These are phyloP conservation scores for Zasmidium angulare DNA, from an alignment of 2,329 filamentous ascomycete genomes.

Conservation along the genomic window DNA sequence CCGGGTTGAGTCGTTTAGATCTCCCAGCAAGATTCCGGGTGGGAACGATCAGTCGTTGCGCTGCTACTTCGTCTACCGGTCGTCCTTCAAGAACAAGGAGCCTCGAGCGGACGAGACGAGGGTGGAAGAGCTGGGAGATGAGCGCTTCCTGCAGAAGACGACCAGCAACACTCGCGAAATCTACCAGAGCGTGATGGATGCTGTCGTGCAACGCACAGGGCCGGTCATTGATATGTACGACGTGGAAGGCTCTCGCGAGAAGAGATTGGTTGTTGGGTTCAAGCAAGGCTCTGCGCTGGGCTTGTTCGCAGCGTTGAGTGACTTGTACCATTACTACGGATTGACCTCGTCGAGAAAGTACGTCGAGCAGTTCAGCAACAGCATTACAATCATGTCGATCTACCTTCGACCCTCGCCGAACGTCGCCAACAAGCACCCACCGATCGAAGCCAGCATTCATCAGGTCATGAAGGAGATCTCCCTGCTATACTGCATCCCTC, in stretches of 20 bases:
- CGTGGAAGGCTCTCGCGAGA: conserved; percentile 86
- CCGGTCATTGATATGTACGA: conserved; percentile 98
- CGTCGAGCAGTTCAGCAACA: conserved; percentile 96
- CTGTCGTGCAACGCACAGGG: conserved; percentile 79
- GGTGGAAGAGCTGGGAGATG: conserved; percentile 87
- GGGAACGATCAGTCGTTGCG: conserved; percentile 75
- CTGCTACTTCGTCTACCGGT: conserved; percentile 99
- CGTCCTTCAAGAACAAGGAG: conserved; percentile 77
- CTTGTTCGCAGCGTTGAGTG: conserved; percentile 90
- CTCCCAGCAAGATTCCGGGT: conserved; percentile 74
- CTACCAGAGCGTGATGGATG: conserved; percentile 89
- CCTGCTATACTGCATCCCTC: conserved; percentile 93
- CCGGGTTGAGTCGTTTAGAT: conserved; percentile 96
- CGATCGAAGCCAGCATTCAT: conserved; percentile 91
- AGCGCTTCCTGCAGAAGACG: conserved; percentile 91
- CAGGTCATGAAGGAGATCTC: conserved; percentile 99
- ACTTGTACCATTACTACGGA: conserved; percentile 98
- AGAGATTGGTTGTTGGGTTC: conserved; percentile 91
- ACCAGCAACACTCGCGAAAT: conserved; percentile 93
- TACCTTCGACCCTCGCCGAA: conserved; percentile 76
- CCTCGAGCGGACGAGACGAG: conserved; percentile 77
- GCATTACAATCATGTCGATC: conserved; percentile 93
- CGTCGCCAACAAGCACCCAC: conserved; percentile 61
- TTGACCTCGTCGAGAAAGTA: conserved; percentile 96
- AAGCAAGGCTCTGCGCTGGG: conserved; percentile 88